Evolutionary conservation across 495 filamentous ascomycete species (phyloP), one percentile per base, ranked within the genome.

Genomic region (Rostrohypoxylon terebratum): DNA sequence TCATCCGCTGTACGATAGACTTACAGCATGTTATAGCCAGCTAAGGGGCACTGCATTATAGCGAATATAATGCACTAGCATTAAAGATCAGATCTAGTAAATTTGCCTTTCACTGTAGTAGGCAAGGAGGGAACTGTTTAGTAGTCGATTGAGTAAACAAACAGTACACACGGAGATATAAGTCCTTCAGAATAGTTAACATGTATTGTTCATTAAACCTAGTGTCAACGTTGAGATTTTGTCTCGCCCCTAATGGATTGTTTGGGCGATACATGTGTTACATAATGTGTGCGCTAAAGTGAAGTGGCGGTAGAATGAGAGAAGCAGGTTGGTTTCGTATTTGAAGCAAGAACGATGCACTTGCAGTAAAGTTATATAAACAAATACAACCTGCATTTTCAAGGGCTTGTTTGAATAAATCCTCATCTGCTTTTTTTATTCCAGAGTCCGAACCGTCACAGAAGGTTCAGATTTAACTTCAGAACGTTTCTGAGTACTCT

Each of bases 301-400:
- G 51, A 55, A 55, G 51, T 13, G 36, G 31, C 51, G 51, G n/a
- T 16, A 10, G 6, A 31, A 28, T 53, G 48, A 53, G 48, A 20
- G 20, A 2, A 25, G n/a, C n/a, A n/a, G n/a, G n/a, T n/a, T n/a
- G n/a, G n/a, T 53, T 28, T 53, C 16, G 4, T 7, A 53, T 31
- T 1, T 7, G 11, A 31, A 25, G 48, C n/a, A 53, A 6, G 48
- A 31, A 16, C 23, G 2, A 31, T 5, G n/a, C 11, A 16, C 5
- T 1, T 31, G 9, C 0, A 48, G 9, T 8, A 48, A 11, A n/a
- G 13, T 2, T 23, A n/a, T 42, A 42, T 21, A 53, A 31, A 42
- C 11, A 53, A 31, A 28, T 14, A 4, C 9, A 14, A 4, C 10
- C 4, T 1, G 3, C 10, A 25, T 6, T 48, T 13, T 14, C 38